Base-by-base conservation (phyloP, 768 basidiomycete species). In the Russula virescens region DNA sequence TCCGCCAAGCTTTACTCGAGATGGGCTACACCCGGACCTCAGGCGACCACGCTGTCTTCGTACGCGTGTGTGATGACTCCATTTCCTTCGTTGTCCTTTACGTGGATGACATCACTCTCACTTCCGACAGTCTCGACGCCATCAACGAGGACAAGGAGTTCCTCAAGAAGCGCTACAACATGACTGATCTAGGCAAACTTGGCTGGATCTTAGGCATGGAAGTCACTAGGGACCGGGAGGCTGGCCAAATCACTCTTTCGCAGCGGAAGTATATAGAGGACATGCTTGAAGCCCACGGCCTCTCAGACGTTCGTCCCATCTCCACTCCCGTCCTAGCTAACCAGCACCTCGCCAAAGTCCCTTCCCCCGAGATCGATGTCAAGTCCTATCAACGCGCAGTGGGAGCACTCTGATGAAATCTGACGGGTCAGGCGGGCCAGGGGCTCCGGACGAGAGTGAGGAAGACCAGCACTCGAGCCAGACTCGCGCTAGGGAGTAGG, bases 21-120 rank as follows among this genome's bases (percentile, higher is more conserved):
- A 52, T 52, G 51, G 34, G 51, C 2, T 52, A 52, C 11, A 10
- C 5, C 14, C 3, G n/a, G 3, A 52, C 51, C 11, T 5, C 34
- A 7, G 11, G 34, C 5, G 19, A 58, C 19, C 40, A 54, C 8
- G 25, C 23, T 0, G 14, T 54, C 1, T 54, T 54, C 2, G n/a
- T 35, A 5, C 3, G 38, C 3, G 1, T 8, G 0, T 2, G 3
- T 1, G 11, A 40, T 1, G 11, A 2, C 21, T 0, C 3, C 0
- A 3, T 2, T 0, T 54, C 38, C 14, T 18, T 42, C 25, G 42
- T 42, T 4, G 5, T 21, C 0, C 40, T 54, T 5, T 54, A 54
- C 23, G 8, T 54, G 2, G 23, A 54, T 25, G 53, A 54, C 35
- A 11, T 38, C 13, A 38, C 38, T 2, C 8, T 38, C 6, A 11